Evolutionary conservation across 441 rosid genomes (phyloP).

Genomic region (Euphorbia schlechtendalii): DNA sequence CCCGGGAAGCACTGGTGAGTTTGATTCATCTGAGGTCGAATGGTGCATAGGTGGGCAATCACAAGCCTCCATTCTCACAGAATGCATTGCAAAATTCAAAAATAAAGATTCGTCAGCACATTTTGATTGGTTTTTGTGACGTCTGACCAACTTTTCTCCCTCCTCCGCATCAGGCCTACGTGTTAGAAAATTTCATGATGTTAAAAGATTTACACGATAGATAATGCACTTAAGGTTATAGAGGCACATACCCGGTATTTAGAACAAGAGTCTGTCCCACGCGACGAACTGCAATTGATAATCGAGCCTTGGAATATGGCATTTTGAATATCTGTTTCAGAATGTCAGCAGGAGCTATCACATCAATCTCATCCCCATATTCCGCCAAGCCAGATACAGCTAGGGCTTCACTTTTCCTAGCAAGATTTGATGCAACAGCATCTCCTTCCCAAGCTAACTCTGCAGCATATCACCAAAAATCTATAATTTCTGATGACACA

Average conservation of each 20-base stretch:
- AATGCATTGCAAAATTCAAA: slow-evolving; percentile 95
- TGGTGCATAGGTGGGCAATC: slow-evolving; percentile 83
- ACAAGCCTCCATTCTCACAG: slow-evolving; percentile 97
- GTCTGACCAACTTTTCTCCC: slow-evolving; percentile 80
- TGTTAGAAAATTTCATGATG: slow-evolving; percentile 13
- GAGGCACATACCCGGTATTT: slow-evolving; percentile 61
- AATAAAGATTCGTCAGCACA: slow-evolving; percentile 80
- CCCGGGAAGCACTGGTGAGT: slow-evolving; percentile 57
- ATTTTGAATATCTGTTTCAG: slow-evolving; percentile 92
- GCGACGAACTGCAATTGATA: slow-evolving; percentile 86
- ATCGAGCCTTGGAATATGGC: slow-evolving; percentile 87
- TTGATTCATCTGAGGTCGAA: slow-evolving; percentile 37
- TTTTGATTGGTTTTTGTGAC: slow-evolving; percentile 68
- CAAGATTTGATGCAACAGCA: slow-evolving; percentile 52
- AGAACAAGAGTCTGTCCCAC: slow-evolving; percentile 91
- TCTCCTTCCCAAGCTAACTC: slow-evolving; percentile 64
- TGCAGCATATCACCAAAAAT: slow-evolving; percentile 27
- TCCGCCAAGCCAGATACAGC: slow-evolving; percentile 89
- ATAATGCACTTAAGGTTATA: slow-evolving; percentile 1
- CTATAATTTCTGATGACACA: slow-evolving; percentile 9
- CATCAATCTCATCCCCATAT: slow-evolving; percentile 91
- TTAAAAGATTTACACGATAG: slow-evolving; percentile 12
- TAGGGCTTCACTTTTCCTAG: slow-evolving; percentile 80
- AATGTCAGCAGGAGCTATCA: slow-evolving; percentile 84
- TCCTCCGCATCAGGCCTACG: slow-evolving; percentile 88